A percentile compares a stretch with the other conserved stretches of the same genome.
These are phyloP conservation scores for Trichoderma pleuroti DNA, from an alignment of 2,329 filamentous ascomycete species.

Conservation along the genomic window DNA sequence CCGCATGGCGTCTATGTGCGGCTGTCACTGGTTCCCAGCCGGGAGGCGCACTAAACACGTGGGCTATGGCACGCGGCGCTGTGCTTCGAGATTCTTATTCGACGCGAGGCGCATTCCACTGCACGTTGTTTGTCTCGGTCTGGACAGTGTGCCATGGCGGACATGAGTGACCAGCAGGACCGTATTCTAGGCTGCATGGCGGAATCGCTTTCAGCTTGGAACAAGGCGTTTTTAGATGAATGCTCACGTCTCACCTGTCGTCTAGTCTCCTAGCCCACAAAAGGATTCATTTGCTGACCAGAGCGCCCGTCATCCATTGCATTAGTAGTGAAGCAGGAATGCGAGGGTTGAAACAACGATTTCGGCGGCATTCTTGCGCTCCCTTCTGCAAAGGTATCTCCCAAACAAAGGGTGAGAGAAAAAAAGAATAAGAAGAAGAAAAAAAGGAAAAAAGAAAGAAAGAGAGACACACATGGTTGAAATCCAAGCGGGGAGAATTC, in stretches of 20 bases:
- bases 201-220: not conserved
- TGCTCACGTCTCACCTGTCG: not conserved
- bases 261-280: not conserved
- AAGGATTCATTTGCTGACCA: not conserved
- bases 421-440: not conserved
- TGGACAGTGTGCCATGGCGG: not conserved
- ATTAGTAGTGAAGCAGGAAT: not conserved
- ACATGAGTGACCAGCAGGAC: not conserved
- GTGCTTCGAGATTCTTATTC: not conserved
- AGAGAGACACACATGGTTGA: not conserved
- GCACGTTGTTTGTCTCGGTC: not conserved
- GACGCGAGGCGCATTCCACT: not conserved
- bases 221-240: not conserved
- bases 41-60: not conserved
- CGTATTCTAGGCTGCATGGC: not conserved
- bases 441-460: not conserved
- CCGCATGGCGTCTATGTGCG: conserved; percentile 3
- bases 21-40: not conserved
- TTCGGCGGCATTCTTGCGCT: not conserved
- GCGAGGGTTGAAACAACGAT: not conserved
- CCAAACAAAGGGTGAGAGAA: not conserved
- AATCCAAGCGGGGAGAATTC: not conserved
- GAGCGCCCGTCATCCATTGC: not conserved
- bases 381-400: not conserved
- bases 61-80: not conserved